These are phyloP conservation scores for Euclidium syriacum DNA, from an alignment of 345 rosid species.

Conservation along the genomic window DNA sequence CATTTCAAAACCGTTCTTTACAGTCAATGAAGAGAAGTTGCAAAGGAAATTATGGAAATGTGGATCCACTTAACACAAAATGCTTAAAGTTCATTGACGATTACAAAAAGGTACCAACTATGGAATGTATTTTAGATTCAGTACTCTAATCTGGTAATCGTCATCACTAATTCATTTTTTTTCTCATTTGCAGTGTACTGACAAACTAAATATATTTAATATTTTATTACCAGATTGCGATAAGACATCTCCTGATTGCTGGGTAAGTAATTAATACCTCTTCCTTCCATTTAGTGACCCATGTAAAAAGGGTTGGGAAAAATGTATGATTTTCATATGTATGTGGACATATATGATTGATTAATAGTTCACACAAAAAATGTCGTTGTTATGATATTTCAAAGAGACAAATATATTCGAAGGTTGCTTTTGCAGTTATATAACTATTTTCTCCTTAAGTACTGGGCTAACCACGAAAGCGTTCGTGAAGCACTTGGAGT, in stretches of 20 bases:
- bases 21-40: slow-evolving; percentile 16
- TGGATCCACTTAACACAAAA: neutral
- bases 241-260: slow-evolving; percentile 2
- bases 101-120: neutral
- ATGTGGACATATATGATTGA: too few species aligned
- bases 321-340: too few species aligned
- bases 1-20: neutral
- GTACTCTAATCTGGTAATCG: neutral
- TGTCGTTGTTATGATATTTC: neutral
- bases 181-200: neutral
- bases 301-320: too few species aligned
- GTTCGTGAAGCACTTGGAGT: neutral
- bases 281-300: neutral
- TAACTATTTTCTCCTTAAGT: neutral
- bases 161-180: neutral
- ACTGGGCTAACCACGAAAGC: neutral
- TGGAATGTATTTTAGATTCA: neutral
- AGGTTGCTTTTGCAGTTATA: neutral
- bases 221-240: slow-evolving; percentile 7
- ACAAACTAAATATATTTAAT: neutral
- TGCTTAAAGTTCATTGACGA: neutral
- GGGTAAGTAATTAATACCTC: neutral
- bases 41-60: slow-evolving; percentile 2
- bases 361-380: too few species aligned
- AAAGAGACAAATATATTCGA: neutral